A percentile compares a stretch with the other conserved stretches of the same genome.
Evolutionary conservation across 2,329 filamentous ascomycete species (phyloP).

Genomic region (Thermochaetoides dissita): DNA sequence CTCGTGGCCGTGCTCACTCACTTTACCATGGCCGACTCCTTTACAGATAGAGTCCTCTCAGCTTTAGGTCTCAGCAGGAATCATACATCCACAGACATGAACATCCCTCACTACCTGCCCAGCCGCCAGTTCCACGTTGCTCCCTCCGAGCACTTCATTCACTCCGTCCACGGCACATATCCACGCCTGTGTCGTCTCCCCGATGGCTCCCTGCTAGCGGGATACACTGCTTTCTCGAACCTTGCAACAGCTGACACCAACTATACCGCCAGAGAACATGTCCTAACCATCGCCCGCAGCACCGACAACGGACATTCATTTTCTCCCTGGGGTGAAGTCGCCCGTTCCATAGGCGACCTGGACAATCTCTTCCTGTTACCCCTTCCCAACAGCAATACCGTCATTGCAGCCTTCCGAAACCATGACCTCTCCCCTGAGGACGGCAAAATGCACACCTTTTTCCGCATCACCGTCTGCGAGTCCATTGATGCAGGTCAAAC

Average conservation of each 20-base stretch:
- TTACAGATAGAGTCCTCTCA: too few species aligned
- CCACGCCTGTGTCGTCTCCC: slow-evolving; percentile 30
- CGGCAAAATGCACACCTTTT: slow-evolving; percentile 12
- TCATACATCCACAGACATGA: too few species aligned
- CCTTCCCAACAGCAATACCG: slow-evolving; percentile 16
- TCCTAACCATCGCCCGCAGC: slow-evolving; percentile 29
- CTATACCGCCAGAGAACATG: slow-evolving; percentile 18
- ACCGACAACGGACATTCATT: slow-evolving; percentile 29
- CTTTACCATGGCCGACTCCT: too few species aligned
- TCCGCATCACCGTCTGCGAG: slow-evolving; percentile 35
- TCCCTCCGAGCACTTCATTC: slow-evolving; percentile 17
- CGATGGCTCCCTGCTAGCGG: slow-evolving; percentile 31
- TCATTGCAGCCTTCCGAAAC: slow-evolving; percentile 36
- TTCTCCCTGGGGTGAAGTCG: slow-evolving; percentile 27
- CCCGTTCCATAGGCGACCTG: slow-evolving; percentile 28
- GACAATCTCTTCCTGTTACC: slow-evolving; percentile 35
- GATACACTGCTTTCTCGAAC: slow-evolving; percentile 25
- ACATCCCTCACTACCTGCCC: too few species aligned
- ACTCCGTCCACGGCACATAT: slow-evolving; percentile 28
- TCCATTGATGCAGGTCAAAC: slow-evolving; percentile 28
- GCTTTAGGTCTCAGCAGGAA: too few species aligned
- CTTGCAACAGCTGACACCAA: too few species aligned
- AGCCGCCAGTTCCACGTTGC: slow-evolving; percentile 1
- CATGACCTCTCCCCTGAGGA: slow-evolving; percentile 4
- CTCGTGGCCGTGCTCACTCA: too few species aligned